phyloP scores from a whole-genome alignment of 2,329 filamentous ascomycete genomes.

The Pyricularia sp. region DNA sequence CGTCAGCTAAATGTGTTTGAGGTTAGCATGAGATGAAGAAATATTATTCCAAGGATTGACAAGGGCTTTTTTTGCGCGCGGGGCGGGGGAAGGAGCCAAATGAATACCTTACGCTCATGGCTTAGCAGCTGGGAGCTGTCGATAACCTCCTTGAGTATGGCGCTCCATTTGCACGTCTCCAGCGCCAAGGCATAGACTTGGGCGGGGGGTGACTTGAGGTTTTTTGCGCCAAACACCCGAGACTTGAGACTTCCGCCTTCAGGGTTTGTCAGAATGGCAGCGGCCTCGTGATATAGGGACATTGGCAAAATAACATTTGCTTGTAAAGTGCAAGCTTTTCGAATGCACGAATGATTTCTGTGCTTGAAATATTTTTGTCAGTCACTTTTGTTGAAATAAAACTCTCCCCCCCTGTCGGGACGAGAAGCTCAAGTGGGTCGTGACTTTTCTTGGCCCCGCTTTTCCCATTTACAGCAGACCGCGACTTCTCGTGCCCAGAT shows the following conservation, averaged over 20 bases:
- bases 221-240: constrained; percentile 66
- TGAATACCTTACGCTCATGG: constrained; percentile 65
- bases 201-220: constrained; percentile 65
- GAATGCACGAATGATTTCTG: neutral
- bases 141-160: constrained; percentile 79
- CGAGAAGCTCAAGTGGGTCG: neutral
- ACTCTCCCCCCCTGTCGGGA: neutral
- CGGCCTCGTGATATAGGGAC: constrained; percentile 94
- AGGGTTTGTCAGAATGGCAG: constrained; percentile 57
- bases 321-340: neutral
- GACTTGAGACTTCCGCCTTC: constrained; percentile 80
- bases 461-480: neutral
- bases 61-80: too few relatives aligned
- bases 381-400: neutral
- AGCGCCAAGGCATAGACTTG: constrained; percentile 82
- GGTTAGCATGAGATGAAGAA: neutral
- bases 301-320: constrained; percentile 35
- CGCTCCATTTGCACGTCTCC: constrained; percentile 86
- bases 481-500: too few relatives aligned
- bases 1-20: constrained; percentile 52
- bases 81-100: too few relatives aligned
- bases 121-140: constrained; percentile 46
- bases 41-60: neutral
- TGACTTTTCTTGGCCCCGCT: neutral
- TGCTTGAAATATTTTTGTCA: neutral